These are phyloP conservation scores for Rhododendron griersonianum DNA, from an alignment of 148 eudicot species.

Conservation along the genomic window DNA sequence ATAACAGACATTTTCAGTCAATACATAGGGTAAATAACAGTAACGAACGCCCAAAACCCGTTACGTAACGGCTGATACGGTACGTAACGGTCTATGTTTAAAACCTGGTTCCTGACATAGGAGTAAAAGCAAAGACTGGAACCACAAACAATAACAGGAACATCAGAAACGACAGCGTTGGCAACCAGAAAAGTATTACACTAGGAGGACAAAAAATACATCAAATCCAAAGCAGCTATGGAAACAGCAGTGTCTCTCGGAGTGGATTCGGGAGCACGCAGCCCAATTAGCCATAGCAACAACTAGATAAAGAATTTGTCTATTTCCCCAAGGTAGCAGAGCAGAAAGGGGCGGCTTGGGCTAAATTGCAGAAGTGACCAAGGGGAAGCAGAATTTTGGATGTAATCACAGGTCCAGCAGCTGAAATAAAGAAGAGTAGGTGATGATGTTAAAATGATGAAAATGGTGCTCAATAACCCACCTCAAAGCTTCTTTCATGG, in stretches of 20 bases:
- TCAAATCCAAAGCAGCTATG: too few relatives aligned
- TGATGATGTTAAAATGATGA: not conserved
- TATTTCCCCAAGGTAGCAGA: not conserved
- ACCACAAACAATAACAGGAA: not conserved
- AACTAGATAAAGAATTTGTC: not conserved
- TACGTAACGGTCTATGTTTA: not conserved
- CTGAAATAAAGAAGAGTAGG: not conserved
- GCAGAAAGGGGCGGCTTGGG: too few relatives aligned
- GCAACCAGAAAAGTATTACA: not conserved
- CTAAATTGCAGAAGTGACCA: too few relatives aligned
- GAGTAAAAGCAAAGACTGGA: not conserved
- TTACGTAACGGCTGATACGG: not conserved
- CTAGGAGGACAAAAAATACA: not conserved
- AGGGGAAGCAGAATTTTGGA: not conserved
- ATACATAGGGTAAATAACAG: too few relatives aligned
- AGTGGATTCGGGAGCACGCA: not conserved
- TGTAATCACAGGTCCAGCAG: not conserved
- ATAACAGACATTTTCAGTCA: too few relatives aligned
- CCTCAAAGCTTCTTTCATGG: not conserved
- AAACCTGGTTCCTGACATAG: not conserved
- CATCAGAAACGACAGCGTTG: not conserved
- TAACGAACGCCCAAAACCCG: too few relatives aligned
- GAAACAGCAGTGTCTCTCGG: not conserved
- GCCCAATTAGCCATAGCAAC: not conserved
- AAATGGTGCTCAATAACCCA: not conserved